A percentile compares a stretch with the other conserved stretches of the same genome.
phyloP scores from a whole-genome alignment of 139 green algal species.

The Zygnema cylindricum region DNA sequence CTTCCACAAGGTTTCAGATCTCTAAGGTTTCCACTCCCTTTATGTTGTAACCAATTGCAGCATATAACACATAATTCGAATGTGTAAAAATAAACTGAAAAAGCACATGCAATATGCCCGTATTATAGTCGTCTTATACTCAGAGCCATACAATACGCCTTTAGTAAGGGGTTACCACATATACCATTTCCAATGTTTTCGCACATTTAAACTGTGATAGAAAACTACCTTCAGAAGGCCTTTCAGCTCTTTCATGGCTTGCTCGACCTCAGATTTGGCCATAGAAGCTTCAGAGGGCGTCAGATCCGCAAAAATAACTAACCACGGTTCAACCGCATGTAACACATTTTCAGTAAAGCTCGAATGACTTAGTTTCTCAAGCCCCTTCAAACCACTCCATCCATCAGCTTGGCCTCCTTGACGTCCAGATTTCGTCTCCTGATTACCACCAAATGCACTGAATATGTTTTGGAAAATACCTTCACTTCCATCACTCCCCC shows the following conservation, averaged over 20 bases:
- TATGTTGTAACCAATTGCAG: too few relatives aligned
- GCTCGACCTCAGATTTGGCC: not conserved
- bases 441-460: not conserved
- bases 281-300: not conserved
- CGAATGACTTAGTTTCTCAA: not conserved
- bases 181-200: too few relatives aligned
- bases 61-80: too few relatives aligned
- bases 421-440: not conserved
- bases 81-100: too few relatives aligned
- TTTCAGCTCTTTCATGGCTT: not conserved
- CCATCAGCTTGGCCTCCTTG: not conserved
- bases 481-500: not conserved
- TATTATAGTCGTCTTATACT: too few relatives aligned
- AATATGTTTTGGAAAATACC: not conserved
- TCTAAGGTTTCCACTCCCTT: too few relatives aligned
- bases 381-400: not conserved
- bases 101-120: too few relatives aligned
- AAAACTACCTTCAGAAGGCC: conserved; percentile 15
- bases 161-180: too few relatives aligned
- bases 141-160: too few relatives aligned
- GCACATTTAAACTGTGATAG: too few relatives aligned
- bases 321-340: not conserved
- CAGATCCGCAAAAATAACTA: not conserved
- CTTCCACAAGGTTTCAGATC: too few relatives aligned
- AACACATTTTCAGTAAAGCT: not conserved